Evolutionary conservation across 2,329 filamentous ascomycete species (phyloP), one percentile per base, ranked within the genome.

Genomic region (Ceratocystis albifundus): DNA sequence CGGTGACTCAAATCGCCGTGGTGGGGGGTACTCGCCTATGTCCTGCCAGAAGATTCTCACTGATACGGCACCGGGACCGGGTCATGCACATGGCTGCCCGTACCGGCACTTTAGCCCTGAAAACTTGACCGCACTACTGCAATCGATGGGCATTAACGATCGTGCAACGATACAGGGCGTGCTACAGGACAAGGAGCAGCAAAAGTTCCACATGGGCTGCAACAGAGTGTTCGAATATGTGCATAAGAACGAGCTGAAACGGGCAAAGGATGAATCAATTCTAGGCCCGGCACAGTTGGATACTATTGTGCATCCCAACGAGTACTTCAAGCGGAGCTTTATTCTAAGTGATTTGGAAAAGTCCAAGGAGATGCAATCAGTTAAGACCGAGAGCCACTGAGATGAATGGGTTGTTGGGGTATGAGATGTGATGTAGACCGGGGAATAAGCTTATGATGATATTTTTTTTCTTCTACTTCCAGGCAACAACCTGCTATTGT

Each of bases 301-400:
- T 76, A 97, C 93, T 0, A 96, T 99, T 73, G 87, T 96, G 25
- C 94, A 99, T 76, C 94, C 94, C 10, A 99, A 99, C 74, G 92
- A 93, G 70, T 99, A 96, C 76, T 99, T 97, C 76, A 96, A 96
- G 80, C 83, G 93, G 66, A 96, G 91, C 74, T 97, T 90, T 75
- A 72, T 95, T 71, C 78, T 99, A 69, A 96, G 91, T 79, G 89
- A 94, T 74, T 75, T 95, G 30, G 86, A 76, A 63, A 84, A 66
- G 57, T 32, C 61, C 10, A 65, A 65, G 57, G 59, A 64, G 36
- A 28, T 55, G 41, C 30, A 55, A 17, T 20, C 48, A 3, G 12
- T n/a, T 25, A 65, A 68, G 63, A 46, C 55, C 25, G 66, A 64
- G 59, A 68, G 25, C 12, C 22, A 62, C 17, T 65, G 28, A 59